Evolutionary conservation across 2,329 filamentous ascomycete species (phyloP).

Genomic region (Metarhizium anisopliae): DNA sequence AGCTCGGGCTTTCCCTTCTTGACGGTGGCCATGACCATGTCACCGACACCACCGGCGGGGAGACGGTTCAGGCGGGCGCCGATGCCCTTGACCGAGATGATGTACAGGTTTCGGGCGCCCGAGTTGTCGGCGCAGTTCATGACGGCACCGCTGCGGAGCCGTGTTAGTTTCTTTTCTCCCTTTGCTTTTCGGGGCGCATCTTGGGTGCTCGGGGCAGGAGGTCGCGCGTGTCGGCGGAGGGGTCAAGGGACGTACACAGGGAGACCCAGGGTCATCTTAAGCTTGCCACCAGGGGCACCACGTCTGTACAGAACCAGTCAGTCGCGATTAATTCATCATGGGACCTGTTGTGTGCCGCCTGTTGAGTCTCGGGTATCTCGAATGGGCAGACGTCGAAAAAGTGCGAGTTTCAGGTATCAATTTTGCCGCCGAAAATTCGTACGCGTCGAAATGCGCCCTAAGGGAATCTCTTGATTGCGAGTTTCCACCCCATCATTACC

Average conservation of each 20-base stretch:
- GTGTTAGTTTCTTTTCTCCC: conserved; percentile 10
- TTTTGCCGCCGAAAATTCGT: not conserved
- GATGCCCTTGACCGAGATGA: conserved; percentile 99
- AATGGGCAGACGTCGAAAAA: conserved; percentile 4
- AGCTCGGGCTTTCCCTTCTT: conserved; percentile 99
- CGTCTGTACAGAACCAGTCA: conserved; percentile 36
- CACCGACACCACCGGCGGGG: conserved; percentile 93
- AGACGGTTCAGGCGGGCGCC: conserved; percentile 96
- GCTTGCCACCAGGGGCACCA: conserved; percentile 98
- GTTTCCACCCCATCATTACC: not conserved
- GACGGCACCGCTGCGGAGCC: conserved; percentile 73
- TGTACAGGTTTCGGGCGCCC: conserved; percentile 97
- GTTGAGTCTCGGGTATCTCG: not conserved
- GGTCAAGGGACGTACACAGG: conserved; percentile 68
- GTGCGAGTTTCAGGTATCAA: not conserved
- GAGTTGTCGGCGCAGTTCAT: conserved; percentile 99
- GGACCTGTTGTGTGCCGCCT: not conserved
- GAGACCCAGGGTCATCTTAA: conserved; percentile 99
- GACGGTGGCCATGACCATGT: conserved; percentile 99
- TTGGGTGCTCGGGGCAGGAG: conserved; percentile 3
- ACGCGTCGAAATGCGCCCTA: not conserved
- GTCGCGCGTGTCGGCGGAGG: not conserved
- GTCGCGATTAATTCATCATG: not conserved
- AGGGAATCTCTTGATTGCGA: not conserved
- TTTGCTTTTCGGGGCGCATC: not conserved